Base-by-base conservation (phyloP, 805 yeast genomes). In the Metschnikowia kunwiensis region DNA sequence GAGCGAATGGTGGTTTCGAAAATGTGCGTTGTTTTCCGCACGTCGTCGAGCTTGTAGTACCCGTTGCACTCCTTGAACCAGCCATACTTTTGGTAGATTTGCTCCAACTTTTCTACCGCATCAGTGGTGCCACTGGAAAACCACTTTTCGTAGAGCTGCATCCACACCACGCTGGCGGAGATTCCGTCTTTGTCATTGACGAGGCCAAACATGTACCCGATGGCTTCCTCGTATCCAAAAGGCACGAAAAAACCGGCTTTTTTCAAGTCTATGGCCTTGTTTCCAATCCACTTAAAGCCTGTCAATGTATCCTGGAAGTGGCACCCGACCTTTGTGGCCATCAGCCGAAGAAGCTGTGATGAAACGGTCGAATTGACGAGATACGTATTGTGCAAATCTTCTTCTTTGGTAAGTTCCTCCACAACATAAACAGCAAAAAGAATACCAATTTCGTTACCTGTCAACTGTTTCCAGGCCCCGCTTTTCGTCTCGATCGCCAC, bases 281-380 rank as follows among this genome's bases (percentile, higher is more conserved):
- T 91, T 3, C 97, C 98, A 24, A 91, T 82, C 98, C 98, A 91
- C 62, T 91, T 91, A 68, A 91, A 91, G 1, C 98, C 98, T 1
- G 97, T 91, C 38, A 91, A 69, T 0, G 97, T 91, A 44, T 93
- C 97, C 27, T 66, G 72, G 58, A 72, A 84, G 30, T 75, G 66
- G 54, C 82, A 81, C 0, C 82, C 81, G 30, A 75, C 68, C 4
- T 52, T 54, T 4, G 68, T 57, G 1, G 96, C 93, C 79, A 88
- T 77, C 2, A 80, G 64, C 7, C 65, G 63, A 31, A 89, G 67
- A 69, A 88, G 75, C 53, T 84, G 94, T 4, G 96, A 86, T 0
- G 97, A 88, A 0, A 93, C 97, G 0, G 97, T 87, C 0, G 97
- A 88, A 54, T 85, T 87, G 29, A 91, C 59, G 58, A 91, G 62